A percentile compares a stretch with the other conserved stretches of the same genome.
Evolutionary conservation across 805 yeast genomes (phyloP).

Genomic region (Candida peoriensis): DNA sequence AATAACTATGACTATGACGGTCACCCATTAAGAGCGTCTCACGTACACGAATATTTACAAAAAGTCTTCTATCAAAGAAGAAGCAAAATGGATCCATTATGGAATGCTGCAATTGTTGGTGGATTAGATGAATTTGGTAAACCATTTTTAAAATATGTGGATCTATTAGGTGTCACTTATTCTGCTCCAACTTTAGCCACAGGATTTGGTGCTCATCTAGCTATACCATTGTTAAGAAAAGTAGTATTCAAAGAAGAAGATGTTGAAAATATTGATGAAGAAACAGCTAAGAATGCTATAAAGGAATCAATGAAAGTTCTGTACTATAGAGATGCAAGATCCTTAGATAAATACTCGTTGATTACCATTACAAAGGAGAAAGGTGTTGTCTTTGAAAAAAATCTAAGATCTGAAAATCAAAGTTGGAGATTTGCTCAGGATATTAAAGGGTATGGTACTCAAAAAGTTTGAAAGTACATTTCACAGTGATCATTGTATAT

Average conservation of each 20-base stretch:
- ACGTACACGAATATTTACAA: constrained; percentile 82
- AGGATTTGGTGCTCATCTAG: constrained; percentile 95
- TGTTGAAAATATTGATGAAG: constrained; percentile 60
- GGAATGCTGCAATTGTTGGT: constrained; percentile 92
- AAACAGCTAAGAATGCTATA: constrained; percentile 71
- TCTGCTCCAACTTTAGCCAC: constrained; percentile 87
- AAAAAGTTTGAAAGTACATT: constrained; percentile 32
- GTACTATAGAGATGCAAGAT: constrained; percentile 94
- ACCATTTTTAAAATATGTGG: constrained; percentile 82
- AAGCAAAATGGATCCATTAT: constrained; percentile 89
- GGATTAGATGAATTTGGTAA: constrained; percentile 74
- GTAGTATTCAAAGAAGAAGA: constrained; percentile 77
- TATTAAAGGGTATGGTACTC: constrained; percentile 87
- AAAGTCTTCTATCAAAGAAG: constrained; percentile 83
- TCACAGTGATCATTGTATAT: too few relatives aligned
- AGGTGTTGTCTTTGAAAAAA: constrained; percentile 60
- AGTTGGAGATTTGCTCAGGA: constrained; percentile 88
- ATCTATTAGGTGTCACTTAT: constrained; percentile 87
- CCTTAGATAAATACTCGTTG: constrained; percentile 77
- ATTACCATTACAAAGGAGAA: constrained; percentile 66
- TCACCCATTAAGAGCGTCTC: constrained; percentile 71
- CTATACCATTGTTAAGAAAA: constrained; percentile 85
- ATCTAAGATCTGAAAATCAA: constrained; percentile 66
- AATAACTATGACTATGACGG: constrained; percentile 73
- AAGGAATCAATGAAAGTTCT: constrained; percentile 89